Percentiles rank a stretch among this genome's conserved stretches.
phyloP scores from a whole-genome alignment of 2,329 filamentous ascomycete species.

The Paecilomyces fulvus region DNA sequence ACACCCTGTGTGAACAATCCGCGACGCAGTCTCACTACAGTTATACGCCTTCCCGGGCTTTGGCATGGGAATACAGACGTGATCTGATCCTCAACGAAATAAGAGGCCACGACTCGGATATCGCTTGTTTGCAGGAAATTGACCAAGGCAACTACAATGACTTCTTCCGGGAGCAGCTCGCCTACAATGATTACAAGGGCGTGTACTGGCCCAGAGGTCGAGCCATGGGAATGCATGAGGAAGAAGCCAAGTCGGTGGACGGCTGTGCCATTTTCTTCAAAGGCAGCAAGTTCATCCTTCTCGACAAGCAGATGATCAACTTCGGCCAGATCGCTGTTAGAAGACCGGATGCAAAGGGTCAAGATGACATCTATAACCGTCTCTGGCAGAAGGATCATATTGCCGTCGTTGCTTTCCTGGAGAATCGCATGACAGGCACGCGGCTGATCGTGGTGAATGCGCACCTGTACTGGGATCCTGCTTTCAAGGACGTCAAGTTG shows the following conservation, averaged over 20 bases:
- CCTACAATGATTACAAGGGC: constrained; percentile 83
- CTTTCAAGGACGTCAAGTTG: constrained; percentile 85
- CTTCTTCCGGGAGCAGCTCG: constrained; percentile 79
- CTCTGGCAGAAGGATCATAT: constrained; percentile 99
- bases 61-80: constrained; percentile 81
- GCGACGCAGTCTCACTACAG: constrained; percentile 79
- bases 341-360: constrained; percentile 91
- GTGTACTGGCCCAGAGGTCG: constrained; percentile 87
- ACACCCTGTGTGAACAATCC: constrained; percentile 90
- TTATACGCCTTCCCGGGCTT: constrained; percentile 73
- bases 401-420: constrained; percentile 82
- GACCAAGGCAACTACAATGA: constrained; percentile 87
- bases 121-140: constrained; percentile 89
- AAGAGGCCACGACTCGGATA: constrained; percentile 69
- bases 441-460: constrained; percentile 88
- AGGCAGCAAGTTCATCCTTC: constrained; percentile 81
- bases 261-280: constrained; percentile 97
- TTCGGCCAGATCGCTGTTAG: constrained; percentile 90
- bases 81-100: constrained; percentile 79
- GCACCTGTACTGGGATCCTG: constrained; percentile 91
- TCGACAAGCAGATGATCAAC: constrained; percentile 92
- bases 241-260: constrained; percentile 82
- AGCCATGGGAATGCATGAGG: constrained; percentile 83
- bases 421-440: constrained; percentile 83
- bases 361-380: constrained; percentile 95